phyloP scores from a whole-genome alignment of 2,329 filamentous ascomycete genomes.

The Talaromyces albobiverticillius region DNA sequence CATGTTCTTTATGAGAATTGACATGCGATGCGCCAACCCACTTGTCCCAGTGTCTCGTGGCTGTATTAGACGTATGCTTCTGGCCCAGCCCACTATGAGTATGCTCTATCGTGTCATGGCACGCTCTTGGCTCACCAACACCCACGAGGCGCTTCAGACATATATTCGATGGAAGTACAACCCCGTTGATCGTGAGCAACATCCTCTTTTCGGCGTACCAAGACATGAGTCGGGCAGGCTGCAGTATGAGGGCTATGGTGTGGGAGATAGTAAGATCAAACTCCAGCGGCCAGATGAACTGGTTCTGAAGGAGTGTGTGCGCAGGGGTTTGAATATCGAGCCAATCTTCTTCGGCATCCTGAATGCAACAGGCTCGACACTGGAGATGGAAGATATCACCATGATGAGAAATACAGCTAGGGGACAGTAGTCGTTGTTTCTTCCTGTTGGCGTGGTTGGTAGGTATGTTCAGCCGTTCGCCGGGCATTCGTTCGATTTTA shows the following conservation, averaged over 20 bases:
- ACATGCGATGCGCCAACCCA: slow-evolving; percentile 67
- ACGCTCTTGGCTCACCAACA: slow-evolving; percentile 50
- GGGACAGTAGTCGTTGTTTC: no score
- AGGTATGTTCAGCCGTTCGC: no score
- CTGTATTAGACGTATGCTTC: slow-evolving; percentile 55
- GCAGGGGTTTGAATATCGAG: slow-evolving; percentile 54
- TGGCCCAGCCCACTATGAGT: slow-evolving; percentile 58
- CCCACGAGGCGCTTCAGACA: slow-evolving; percentile 54
- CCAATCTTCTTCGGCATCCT: slow-evolving; percentile 39
- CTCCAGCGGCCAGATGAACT: slow-evolving; percentile 59
- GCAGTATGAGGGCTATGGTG: slow-evolving; percentile 35
- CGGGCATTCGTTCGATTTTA: no score
- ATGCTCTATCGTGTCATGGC: slow-evolving; percentile 61
- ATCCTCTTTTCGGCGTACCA: slow-evolving; percentile 52
- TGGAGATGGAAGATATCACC: background rate
- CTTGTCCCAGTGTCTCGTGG: slow-evolving; percentile 51
- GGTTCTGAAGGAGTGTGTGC: slow-evolving; percentile 55
- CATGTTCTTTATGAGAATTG: slow-evolving; percentile 68
- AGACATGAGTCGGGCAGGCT: slow-evolving; percentile 51
- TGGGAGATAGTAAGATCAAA: slow-evolving; percentile 35
- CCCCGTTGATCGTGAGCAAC: slow-evolving; percentile 25
- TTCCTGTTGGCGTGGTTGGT: no score
- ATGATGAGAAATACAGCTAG: no score
- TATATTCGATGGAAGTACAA: slow-evolving; percentile 58
- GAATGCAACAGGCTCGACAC: background rate